Percentiles rank a stretch among this genome's conserved stretches.
These are phyloP conservation scores for Lepidium sativum DNA, from an alignment of 345 rosid genomes.

Conservation along the genomic window DNA sequence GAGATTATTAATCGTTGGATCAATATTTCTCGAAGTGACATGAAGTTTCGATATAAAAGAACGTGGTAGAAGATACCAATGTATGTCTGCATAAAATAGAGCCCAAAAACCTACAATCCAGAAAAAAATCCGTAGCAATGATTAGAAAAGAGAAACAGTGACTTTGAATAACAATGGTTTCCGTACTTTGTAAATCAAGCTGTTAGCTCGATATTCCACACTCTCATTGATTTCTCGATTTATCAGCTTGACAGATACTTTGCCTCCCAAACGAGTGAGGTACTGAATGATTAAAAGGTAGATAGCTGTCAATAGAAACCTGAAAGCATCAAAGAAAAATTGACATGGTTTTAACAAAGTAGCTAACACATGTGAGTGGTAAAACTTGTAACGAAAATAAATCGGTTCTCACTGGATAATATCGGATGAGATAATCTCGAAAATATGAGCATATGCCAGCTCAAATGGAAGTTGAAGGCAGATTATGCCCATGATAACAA, in stretches of 20 bases:
- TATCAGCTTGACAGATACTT: slow-evolving; percentile 69
- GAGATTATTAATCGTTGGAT: slow-evolving; percentile 73
- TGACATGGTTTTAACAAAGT: slow-evolving; percentile 7
- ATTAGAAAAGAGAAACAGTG: neutral
- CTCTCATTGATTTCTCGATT: slow-evolving; percentile 64
- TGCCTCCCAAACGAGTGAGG: slow-evolving; percentile 73
- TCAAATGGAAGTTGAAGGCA: slow-evolving; percentile 98
- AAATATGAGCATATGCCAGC: slow-evolving; percentile 90
- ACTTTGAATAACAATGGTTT: slow-evolving; percentile 1
- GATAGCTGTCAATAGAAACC: slow-evolving; percentile 69
- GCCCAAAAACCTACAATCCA: slow-evolving; percentile 80
- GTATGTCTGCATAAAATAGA: slow-evolving; percentile 92
- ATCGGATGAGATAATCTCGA: slow-evolving; percentile 53
- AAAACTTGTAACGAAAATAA: neutral
- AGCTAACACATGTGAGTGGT: neutral
- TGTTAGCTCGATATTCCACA: slow-evolving; percentile 69
- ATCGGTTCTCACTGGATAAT: slow-evolving; percentile 44
- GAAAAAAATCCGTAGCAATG: neutral
- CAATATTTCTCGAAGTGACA: slow-evolving; percentile 74
- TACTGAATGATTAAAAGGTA: slow-evolving; percentile 80
- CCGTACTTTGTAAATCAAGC: slow-evolving; percentile 82
- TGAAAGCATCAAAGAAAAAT: slow-evolving; percentile 34
- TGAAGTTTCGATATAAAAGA: slow-evolving; percentile 70
- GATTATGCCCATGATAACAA: slow-evolving; percentile 61
- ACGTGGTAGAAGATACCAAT: slow-evolving; percentile 96